Conservation (phyloP, 208 protist genomes). For the Naegleria lovaniensis region DNA sequence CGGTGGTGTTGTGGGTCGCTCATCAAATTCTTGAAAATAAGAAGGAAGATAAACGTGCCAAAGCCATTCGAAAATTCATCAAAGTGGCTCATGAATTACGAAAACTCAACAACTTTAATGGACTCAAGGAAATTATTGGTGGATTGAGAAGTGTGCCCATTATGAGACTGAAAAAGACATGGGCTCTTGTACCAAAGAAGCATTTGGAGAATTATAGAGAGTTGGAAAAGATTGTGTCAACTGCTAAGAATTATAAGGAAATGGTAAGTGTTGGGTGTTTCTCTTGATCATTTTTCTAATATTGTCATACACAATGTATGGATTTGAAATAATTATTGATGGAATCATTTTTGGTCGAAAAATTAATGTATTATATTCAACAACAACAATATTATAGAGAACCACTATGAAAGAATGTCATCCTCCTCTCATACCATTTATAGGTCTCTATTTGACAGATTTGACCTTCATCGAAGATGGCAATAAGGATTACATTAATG, state of each 20-base stretch:
- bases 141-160: conserved; percentile 28
- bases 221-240: conserved; percentile 30
- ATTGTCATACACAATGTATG: no score
- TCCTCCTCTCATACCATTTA: conserved; percentile 35
- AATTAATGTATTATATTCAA: no score
- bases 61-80: conserved; percentile 1
- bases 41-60: not conserved
- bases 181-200: conserved; percentile 33
- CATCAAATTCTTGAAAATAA: not conserved
- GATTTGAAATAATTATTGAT: no score
- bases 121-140: conserved; percentile 35
- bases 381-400: no score
- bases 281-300: no score
- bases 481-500: conserved; percentile 25
- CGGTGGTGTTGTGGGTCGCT: not conserved
- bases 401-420: not conserved
- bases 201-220: conserved; percentile 32
- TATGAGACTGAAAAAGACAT: conserved; percentile 34
- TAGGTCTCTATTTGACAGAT: conserved; percentile 37
- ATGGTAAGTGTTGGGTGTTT: conserved; percentile 6
- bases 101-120: conserved; percentile 33
- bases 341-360: no score
- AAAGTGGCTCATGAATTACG: conserved; percentile 6
- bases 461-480: conserved; percentile 36
- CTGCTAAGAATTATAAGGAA: not conserved